Base-by-base conservation (phyloP, 768 basidiomycete species). In the Infundibulicybe gibba region DNA sequence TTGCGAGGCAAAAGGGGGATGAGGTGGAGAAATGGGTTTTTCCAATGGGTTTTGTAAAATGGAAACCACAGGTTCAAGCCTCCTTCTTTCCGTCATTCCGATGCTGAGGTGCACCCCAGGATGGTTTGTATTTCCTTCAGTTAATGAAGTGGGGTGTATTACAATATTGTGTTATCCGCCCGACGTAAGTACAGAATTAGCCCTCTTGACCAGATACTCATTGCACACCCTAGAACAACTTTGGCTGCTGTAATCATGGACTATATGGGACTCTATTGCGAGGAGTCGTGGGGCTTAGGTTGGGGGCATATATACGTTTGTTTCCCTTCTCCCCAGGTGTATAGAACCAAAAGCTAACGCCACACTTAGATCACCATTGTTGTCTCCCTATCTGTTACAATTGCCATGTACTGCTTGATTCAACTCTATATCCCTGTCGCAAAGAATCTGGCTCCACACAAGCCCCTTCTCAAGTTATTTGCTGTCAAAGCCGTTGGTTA, bases 361-460 rank as follows among this genome's bases (percentile, higher is more conserved):
- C 32, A 31, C 21, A 39, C 30, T 32, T 49, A 38, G 83, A 81
- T 86, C 48, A 69, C 72, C 3, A 57, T 75, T 32, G 64, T 85
- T 38, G 77, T 87, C 33, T 86, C 85, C 2, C 54, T 85, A 32
- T 87, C 86, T 0, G 87, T 91, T 14, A 76, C 85, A 0, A 58
- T 89, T 44, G 85, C 86, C 30, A 88, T 89, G 86, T 90, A 86
- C 60, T 86, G 84, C 58, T 62, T 87, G 48, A 65, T 90, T 16
- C 87, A 90, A 58, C 65, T 91, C 14, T 88, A 86, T 55, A 52
- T 87, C 6, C 63, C 78, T 0, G 70, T 89, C 13, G 63, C 79
- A 6, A 62, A 61, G 11, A 67, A 79, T 38, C 67, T 90, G n/a
- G 65, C 72, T 9, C 77, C 75, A 0, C 77, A 79, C 44, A 71